These are phyloP conservation scores for Nicotiana paniculata DNA, from an alignment of 257 asterid genomes.

Conservation along the genomic window DNA sequence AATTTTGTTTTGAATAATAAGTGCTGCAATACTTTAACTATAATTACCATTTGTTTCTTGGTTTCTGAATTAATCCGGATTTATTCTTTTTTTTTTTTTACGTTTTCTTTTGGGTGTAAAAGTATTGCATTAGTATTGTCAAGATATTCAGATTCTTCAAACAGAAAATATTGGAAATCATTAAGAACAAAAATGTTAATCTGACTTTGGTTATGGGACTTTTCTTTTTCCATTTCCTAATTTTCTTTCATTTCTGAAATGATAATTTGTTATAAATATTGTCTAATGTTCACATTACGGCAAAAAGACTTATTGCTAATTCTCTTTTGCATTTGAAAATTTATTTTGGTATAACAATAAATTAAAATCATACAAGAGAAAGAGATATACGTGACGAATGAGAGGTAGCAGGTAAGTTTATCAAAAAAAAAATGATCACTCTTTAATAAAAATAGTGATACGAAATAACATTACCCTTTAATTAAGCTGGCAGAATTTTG, in stretches of 20 bases:
- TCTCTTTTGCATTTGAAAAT: too few relatives aligned
- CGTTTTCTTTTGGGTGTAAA: not conserved
- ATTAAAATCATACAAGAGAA: too few relatives aligned
- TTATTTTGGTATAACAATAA: too few relatives aligned
- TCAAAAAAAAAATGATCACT: too few relatives aligned
- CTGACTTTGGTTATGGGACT: not conserved
- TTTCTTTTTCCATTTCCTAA: too few relatives aligned
- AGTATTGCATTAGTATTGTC: not conserved
- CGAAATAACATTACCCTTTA: too few relatives aligned
- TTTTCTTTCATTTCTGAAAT: too few relatives aligned
- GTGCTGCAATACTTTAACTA: not conserved
- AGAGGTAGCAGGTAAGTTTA: too few relatives aligned
- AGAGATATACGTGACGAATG: too few relatives aligned
- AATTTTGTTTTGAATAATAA: not conserved
- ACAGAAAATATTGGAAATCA: not conserved
- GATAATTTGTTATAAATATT: not conserved
- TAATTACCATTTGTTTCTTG: not conserved
- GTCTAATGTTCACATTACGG: not conserved
- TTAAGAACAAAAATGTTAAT: not conserved
- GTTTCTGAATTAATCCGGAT: not conserved
- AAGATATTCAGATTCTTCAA: not conserved
- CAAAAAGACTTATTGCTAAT: not conserved
- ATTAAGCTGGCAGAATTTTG: too few relatives aligned
- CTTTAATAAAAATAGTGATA: too few relatives aligned
- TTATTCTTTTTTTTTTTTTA: not conserved